These are phyloP conservation scores for Fusarium chuoi DNA, from an alignment of 2,329 filamentous ascomycete genomes.

Conservation along the genomic window DNA sequence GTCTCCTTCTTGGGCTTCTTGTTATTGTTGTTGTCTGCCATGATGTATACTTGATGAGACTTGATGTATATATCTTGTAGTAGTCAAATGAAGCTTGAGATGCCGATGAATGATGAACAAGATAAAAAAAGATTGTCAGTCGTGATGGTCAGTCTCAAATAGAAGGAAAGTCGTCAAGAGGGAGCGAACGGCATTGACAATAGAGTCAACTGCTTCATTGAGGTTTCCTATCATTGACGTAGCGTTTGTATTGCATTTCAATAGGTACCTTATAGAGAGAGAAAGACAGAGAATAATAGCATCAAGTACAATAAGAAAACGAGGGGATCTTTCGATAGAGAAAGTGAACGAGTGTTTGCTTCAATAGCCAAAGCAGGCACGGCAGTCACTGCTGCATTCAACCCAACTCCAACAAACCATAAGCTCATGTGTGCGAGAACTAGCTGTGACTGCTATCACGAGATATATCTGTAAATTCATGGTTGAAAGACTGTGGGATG, in stretches of 20 bases:
- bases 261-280: background rate
- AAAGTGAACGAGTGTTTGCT: constrained; percentile 7
- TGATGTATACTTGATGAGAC: background rate
- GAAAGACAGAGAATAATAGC: background rate
- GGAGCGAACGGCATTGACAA: background rate
- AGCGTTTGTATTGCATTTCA: background rate
- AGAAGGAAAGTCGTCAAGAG: background rate
- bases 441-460: background rate
- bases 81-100: background rate
- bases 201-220: constrained; percentile 6
- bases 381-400: background rate
- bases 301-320: background rate
- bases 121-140: background rate
- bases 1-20: background rate
- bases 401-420: background rate
- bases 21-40: background rate
- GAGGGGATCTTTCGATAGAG: background rate
- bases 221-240: background rate
- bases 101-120: background rate
- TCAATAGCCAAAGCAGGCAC: background rate
- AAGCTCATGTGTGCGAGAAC: background rate
- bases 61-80: background rate
- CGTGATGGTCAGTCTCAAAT: background rate
- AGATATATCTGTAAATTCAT: background rate
- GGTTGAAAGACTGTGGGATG: background rate